These are phyloP conservation scores for Glebionis coronaria DNA, from an alignment of 129 eudicot genomes.

Conservation along the genomic window DNA sequence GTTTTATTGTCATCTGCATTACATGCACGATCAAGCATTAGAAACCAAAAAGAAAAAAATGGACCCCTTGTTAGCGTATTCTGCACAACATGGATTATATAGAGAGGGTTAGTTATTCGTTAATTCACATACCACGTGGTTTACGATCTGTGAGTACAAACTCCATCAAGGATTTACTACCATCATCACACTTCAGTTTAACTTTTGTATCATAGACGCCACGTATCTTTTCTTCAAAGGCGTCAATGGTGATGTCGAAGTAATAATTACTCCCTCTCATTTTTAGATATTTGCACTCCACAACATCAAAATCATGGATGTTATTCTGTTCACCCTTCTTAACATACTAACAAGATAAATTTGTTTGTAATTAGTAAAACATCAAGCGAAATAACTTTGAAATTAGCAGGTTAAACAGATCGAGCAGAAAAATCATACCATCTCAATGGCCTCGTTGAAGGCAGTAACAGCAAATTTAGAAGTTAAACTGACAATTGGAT, in stretches of 20 bases:
- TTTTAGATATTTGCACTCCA: not conserved
- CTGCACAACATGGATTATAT: no score
- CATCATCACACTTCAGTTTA: not conserved
- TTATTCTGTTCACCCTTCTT: not conserved
- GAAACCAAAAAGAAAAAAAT: no score
- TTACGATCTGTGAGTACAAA: not conserved
- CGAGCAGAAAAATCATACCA: no score
- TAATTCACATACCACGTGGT: no score
- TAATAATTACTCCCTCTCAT: not conserved
- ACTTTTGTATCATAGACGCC: not conserved
- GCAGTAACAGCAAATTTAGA: not conserved
- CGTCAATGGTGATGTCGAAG: not conserved
- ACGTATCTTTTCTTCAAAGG: not conserved
- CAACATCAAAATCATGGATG: not conserved
- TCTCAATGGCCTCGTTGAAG: not conserved
- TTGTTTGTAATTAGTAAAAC: not conserved
- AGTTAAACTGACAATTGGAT: not conserved
- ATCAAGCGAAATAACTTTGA: no score
- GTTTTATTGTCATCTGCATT: no score
- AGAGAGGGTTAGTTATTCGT: no score
- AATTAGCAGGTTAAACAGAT: no score
- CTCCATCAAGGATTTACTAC: not conserved
- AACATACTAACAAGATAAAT: not conserved
- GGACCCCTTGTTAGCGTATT: no score
- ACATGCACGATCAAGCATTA: no score